phyloP scores from a whole-genome alignment of 1,284 basidiomycete species.

The Lentinula novae-zelandiae region DNA sequence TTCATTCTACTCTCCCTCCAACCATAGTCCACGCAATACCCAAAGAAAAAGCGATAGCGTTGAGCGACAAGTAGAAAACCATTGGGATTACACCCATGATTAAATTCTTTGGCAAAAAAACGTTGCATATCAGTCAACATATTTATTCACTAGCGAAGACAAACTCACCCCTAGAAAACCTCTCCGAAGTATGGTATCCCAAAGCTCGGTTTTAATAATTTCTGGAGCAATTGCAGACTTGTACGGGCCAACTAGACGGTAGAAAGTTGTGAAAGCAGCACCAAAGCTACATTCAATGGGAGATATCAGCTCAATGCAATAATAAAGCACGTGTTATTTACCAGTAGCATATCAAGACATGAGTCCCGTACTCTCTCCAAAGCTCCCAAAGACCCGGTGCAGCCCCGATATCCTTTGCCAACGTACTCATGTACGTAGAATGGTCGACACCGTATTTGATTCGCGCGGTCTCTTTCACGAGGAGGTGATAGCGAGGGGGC shows the following conservation, averaged over 20 bases:
- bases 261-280: slow-evolving; percentile 61
- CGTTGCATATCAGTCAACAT: not conserved
- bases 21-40: slow-evolving; percentile 15
- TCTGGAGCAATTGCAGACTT: slow-evolving; percentile 33
- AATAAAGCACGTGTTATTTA: slow-evolving; percentile 23
- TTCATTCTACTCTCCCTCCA: slow-evolving; percentile 14
- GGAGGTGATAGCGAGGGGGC: slow-evolving; percentile 54
- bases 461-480: slow-evolving; percentile 48
- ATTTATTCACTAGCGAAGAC: not conserved
- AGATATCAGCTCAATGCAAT: not conserved
- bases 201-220: slow-evolving; percentile 57
- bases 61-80: slow-evolving; percentile 39
- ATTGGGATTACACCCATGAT: slow-evolving; percentile 61
- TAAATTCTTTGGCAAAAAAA: slow-evolving; percentile 32
- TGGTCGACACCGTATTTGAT: slow-evolving; percentile 64
- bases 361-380: slow-evolving; percentile 47
- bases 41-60: slow-evolving; percentile 18
- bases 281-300: slow-evolving; percentile 39
- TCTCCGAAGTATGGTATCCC: slow-evolving; percentile 59
- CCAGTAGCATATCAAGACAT: slow-evolving; percentile 57
- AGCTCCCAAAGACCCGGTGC: slow-evolving; percentile 49
- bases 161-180: slow-evolving; percentile 36
- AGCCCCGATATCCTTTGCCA: slow-evolving; percentile 60
- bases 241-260: slow-evolving; percentile 57
- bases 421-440: slow-evolving; percentile 51